Base-by-base conservation (phyloP, 2,329 filamentous ascomycete genomes). In the Alternaria solani region DNA sequence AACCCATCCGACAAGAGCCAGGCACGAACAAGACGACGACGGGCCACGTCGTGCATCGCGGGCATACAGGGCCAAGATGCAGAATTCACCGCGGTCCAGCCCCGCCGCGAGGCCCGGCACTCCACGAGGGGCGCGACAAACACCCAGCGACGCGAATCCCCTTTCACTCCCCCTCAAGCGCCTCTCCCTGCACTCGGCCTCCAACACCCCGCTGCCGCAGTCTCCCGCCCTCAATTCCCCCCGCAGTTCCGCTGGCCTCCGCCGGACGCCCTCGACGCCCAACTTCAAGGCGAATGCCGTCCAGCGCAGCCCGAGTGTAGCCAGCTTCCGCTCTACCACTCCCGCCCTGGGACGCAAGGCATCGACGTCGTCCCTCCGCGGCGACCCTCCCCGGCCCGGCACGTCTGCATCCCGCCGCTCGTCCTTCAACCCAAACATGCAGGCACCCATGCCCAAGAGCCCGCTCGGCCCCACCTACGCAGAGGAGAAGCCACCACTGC, bases 351-450 rank as follows among this genome's bases (percentile, higher is more conserved):
- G 71, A 11, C 73, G 78, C 51, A 82, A 81, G 67, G 73, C 78
- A 3, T 84, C 82, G 2, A 77, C 72, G 59, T 79, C 77, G 28
- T 83, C 82, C 2, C 69, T 84, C 3, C 78, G 81, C 39, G 73
- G 76, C 30, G 78, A 80, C 3, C 39, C 42, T 34, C 36, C 51
- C 18, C 68, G 71, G 20, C 67, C 75, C 5, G 78, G 74, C 1
- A 76, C 79, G 25, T 69, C 74, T 28, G 70, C 71, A 41, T 79
- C 78, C 34, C 79, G 81, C 49, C 78, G 81, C 47, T 78, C 81
- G 18, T 83, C 82, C 14, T 80, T 81, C 39, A 77, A 80, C 57
- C 79, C 82, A 8, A 75, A 70, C 55, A 70, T 75, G 63, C 70
- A 76, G 57, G 78, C 78, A 20, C 75, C 75, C n/a, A 73, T 79